These are phyloP conservation scores for Actinomucor elegans DNA, from an alignment of 371 early-diverging fungal species.

Conservation along the genomic window DNA sequence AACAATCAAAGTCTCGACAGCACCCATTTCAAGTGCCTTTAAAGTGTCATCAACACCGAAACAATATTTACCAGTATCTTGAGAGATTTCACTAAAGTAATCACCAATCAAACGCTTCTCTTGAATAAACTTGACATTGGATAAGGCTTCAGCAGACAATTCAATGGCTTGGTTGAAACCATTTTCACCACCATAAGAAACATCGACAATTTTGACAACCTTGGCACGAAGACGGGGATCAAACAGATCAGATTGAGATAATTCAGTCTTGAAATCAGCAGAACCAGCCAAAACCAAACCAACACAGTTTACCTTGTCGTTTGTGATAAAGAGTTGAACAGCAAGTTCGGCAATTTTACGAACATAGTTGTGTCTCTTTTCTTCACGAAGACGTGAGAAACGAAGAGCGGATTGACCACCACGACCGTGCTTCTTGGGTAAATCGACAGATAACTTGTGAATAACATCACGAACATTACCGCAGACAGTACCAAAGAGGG, in stretches of 20 bases:
- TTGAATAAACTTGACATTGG: conserved; percentile 98
- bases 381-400: conserved; percentile 99
- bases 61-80: conserved; percentile 97
- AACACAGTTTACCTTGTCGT: conserved; percentile 75
- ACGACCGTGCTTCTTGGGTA: conserved; percentile 99
- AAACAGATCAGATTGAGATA: conserved; percentile 93
- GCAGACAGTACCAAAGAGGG: conserved; percentile 96
- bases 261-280: conserved; percentile 98
- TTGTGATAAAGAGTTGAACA: conserved; percentile 63
- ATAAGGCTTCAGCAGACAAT: conserved; percentile 89
- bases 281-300: conserved; percentile 97
- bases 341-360: conserved; percentile 98
- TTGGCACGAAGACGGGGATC: conserved; percentile 91
- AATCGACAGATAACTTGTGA: conserved; percentile 94
- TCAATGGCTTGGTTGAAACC: conserved; percentile 99
- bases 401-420: conserved; percentile 99
- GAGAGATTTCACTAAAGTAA: conserved; percentile 98
- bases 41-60: conserved; percentile 98
- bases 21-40: conserved; percentile 89
- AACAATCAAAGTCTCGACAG: conserved; percentile 97
- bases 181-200: conserved; percentile 99
- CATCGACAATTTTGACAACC: conserved; percentile 95
- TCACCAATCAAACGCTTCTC: conserved; percentile 97
- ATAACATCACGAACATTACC: conserved; percentile 98
- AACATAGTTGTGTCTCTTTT: conserved; percentile 99